phyloP scores from a whole-genome alignment of 2,329 filamentous ascomycete genomes.

The Pseudocercospora eumusae region DNA sequence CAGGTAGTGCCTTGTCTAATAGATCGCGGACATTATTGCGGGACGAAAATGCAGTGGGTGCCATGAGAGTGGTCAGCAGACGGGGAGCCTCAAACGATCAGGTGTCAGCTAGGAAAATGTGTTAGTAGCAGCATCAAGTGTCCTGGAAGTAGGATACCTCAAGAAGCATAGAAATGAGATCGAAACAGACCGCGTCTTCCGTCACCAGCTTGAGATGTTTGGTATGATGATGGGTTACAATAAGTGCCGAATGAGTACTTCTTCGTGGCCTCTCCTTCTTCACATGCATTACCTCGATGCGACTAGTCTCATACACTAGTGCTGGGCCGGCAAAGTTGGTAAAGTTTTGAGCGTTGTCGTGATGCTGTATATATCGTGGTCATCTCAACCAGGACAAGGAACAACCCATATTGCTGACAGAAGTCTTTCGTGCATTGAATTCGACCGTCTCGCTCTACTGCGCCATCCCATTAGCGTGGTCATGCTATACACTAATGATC shows the following conservation, averaged over 20 bases:
- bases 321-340: not conserved
- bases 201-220: not conserved
- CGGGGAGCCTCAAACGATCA: not conserved
- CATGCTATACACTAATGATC: conserved; percentile 6
- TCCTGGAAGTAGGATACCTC: not conserved
- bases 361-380: not conserved
- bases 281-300: conserved; percentile 5
- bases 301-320: conserved; percentile 8
- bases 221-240: not conserved
- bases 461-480: conserved; percentile 10
- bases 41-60: not conserved
- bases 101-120: not conserved
- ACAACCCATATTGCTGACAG: conserved; percentile 3
- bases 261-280: not conserved
- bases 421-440: conserved; percentile 10
- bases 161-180: not conserved
- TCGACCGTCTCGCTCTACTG: conserved; percentile 13
- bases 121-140: conserved; percentile 5
- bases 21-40: not conserved
- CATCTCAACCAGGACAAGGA: conserved; percentile 6
- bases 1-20: conserved; percentile 3
- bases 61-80: not conserved
- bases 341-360: not conserved
- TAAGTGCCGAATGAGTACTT: not conserved
- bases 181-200: not conserved